Evolutionary conservation across 495 filamentous ascomycete species (phyloP).

Genomic region (Aspergillus ellipticus): DNA sequence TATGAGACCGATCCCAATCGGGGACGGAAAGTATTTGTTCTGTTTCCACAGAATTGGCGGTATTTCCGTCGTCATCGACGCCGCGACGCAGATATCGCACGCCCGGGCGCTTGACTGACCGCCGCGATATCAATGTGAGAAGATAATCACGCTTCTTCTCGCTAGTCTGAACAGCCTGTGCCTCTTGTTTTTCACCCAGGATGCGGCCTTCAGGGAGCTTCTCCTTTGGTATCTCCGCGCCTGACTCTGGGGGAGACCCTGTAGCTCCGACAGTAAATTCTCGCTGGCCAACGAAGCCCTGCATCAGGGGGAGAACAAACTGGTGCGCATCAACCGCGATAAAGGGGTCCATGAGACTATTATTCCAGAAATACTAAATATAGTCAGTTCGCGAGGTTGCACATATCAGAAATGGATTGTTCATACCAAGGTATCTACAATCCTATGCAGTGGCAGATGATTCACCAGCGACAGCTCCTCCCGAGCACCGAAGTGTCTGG

Average conservation of each 20-base stretch:
- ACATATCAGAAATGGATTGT: not conserved
- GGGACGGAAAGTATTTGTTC: conserved; percentile 80
- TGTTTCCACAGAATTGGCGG: conserved; percentile 89
- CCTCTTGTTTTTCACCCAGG: conserved; percentile 31
- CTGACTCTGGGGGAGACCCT: conserved; percentile 25
- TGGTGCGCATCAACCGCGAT: conserved; percentile 57
- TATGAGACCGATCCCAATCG: conserved; percentile 56
- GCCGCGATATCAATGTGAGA: conserved; percentile 81
- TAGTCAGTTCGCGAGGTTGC: not conserved
- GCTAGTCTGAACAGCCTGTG: conserved; percentile 20
- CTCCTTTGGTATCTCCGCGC: conserved; percentile 8
- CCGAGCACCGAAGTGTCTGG: conserved; percentile 56
- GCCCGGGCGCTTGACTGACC: conserved; percentile 79
- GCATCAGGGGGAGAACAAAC: conserved; percentile 79
- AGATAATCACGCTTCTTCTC: conserved; percentile 51
- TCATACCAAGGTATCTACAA: conserved; percentile 69
- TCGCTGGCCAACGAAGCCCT: conserved; percentile 90
- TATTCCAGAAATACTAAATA: conserved; percentile 84
- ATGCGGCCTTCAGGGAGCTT: conserved; percentile 30
- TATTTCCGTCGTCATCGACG: conserved; percentile 79
- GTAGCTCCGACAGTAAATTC: conserved; percentile 63
- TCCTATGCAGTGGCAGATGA: conserved; percentile 60
- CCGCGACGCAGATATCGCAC: conserved; percentile 89
- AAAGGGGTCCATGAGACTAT: conserved; percentile 67
- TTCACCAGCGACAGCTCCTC: conserved; percentile 30